Base-by-base conservation (phyloP, 2,329 filamentous ascomycete genomes). In the Exserohilum turcica region DNA sequence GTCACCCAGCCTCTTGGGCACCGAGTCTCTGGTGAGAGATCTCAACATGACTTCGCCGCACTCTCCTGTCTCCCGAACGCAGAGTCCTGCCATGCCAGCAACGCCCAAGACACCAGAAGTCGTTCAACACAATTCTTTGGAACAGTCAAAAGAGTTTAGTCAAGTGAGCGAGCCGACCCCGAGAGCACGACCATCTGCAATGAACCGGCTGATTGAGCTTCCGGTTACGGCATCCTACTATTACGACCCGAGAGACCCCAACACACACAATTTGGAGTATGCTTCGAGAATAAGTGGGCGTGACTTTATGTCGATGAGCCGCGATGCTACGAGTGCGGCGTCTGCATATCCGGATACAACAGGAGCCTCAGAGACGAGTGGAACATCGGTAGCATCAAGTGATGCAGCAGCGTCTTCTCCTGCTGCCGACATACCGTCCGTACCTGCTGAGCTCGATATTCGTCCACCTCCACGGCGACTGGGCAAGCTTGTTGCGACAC, bases 401-500 rank as follows among this genome's bases (percentile, higher is more conserved):
- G 48, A 51, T 38, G 56, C 58, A n/a, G 52, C 56, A 13, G 57
- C 46, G 12, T 44, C 60, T 39, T 66, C 63, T 10, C 59, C 60
- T 12, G 58, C 56, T 28, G 57, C 57, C 21, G 60, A 56, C n/a
- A 54, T 68, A 13, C 61, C 63, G 7, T 56, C 60, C 9, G 42
- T 68, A 6, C 64, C 67, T 5, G 52, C 57, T 6, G 65, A 66
- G 36, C 55, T 66, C 3, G 62, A 69, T 16, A 77, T 77, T 54
- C 65, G 71, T 36, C 72, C 74, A 16, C 76, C 77, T 6, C 69
- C 74, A 4, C 70, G 72, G 19, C 74, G 74, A 12, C 79, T 91
- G 2, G 91, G 89, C 6, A 83, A 84, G 48, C 76, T 96, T 12
- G 82, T 84, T 12, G 87, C 87, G 0, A 81, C 86, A 0, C 65